These are phyloP conservation scores for Asterophora parasitica DNA, from an alignment of 768 basidiomycete species.

Conservation along the genomic window DNA sequence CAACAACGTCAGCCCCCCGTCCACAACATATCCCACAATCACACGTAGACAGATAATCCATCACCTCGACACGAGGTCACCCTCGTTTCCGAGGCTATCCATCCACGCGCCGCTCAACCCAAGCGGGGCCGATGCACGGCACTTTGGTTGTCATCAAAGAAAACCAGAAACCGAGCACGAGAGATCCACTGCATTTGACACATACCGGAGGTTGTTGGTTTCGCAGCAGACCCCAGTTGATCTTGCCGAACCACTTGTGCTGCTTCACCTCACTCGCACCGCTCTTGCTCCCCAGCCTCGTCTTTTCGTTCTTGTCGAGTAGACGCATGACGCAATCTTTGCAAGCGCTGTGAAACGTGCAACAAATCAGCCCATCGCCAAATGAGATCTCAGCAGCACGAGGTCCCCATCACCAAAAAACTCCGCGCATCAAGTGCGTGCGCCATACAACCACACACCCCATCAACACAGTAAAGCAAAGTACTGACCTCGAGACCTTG, in stretches of 20 bases:
- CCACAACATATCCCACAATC: constrained; percentile 4
- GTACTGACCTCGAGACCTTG: constrained; percentile 66
- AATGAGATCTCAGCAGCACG: constrained; percentile 4
- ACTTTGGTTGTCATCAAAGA: constrained; percentile 5
- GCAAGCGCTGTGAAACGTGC: constrained; percentile 52
- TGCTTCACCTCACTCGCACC: constrained; percentile 98
- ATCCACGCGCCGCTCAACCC: constrained; percentile 4
- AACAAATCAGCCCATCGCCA: constrained; percentile 17
- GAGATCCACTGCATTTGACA: constrained; percentile 10
- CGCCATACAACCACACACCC: neutral
- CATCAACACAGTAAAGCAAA: constrained; percentile 16
- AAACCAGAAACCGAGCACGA: constrained; percentile 6
- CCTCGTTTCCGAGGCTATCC: constrained; percentile 3
- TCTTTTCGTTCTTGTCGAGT: constrained; percentile 88
- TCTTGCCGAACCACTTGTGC: constrained; percentile 96
- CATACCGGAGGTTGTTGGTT: constrained; percentile 91
- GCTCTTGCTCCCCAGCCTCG: constrained; percentile 83
- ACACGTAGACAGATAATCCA: constrained; percentile 4
- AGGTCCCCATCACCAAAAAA: constrained; percentile 21
- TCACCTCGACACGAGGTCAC: constrained; percentile 2
- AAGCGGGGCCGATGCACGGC: constrained; percentile 8
- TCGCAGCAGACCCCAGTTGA: constrained; percentile 95
- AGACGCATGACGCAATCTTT: constrained; percentile 86
- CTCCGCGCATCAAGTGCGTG: constrained; percentile 22
- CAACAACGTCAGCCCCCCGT: constrained; percentile 18